Base-by-base conservation (phyloP, 73 alveolate genomes). In the Paramecium caudatum region DNA sequence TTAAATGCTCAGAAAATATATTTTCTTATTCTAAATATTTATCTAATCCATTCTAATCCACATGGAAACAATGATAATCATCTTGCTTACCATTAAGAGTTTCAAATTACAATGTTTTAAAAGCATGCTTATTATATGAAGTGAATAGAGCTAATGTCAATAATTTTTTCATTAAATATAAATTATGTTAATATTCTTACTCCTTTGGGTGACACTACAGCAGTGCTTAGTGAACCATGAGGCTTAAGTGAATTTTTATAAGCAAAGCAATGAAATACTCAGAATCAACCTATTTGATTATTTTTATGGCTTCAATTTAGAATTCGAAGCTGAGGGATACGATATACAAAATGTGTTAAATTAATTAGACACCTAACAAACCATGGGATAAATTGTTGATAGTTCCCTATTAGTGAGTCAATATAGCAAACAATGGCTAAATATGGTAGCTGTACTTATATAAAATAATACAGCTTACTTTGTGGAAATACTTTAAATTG, bases 261-360 rank as follows among this genome's bases (percentile, higher is more conserved):
- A 55, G 30, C 30, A 27, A 23, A 27, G 21, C 4, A 55, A 21
- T 55, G 80, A 55, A 55, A 55, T 43, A 43, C 23, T 55, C 9
- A 55, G 80, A 55, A 27, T 55, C 23, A 55, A 55, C 30, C 9
- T 55, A 43, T 55, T 55, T 21, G 80, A 55, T 55, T 55, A 55
- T 55, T 55, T 55, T 55, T 55, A 55, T 55, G 80, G 80, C 10
- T 55, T 27, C n/a, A 55, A 55, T 55, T 55, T 55, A 43, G 45
- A 55, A 25, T 55, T 55, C 30, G 30, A 37, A 55, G 80, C 23
- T 55, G 9, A 16, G 30, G 43, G 30, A 27, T 55, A 55, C 3
- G 80, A 55, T 27, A 27, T 55, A 55, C 30, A 55, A 55, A 55
- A 55, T 55, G 80, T 55, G 80, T 55, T 55, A 55, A 55, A 55